A percentile compares a stretch with the other conserved stretches of the same genome.
phyloP scores from a whole-genome alignment of 2,329 filamentous ascomycete genomes.

The Botryosphaeria dothidea region DNA sequence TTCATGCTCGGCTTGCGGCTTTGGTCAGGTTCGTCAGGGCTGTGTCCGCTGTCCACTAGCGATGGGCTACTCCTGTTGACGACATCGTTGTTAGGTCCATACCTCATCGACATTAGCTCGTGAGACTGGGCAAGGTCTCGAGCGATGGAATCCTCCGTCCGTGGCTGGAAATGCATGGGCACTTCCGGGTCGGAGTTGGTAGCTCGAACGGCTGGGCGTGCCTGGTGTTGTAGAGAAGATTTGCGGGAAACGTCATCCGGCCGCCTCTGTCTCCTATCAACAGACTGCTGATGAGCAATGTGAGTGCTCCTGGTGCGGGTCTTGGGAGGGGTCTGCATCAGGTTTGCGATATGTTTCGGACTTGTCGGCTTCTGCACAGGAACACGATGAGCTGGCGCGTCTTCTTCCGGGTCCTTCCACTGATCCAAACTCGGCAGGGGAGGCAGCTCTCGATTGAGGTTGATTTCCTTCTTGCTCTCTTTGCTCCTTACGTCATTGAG shows the following conservation, averaged over 20 bases:
- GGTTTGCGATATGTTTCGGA: conserved; percentile 21
- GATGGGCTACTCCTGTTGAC: conserved; percentile 21
- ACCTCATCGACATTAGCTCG: conserved; percentile 29
- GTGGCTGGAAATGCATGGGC: not conserved
- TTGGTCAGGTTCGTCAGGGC: conserved; percentile 20
- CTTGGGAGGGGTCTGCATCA: conserved; percentile 21
- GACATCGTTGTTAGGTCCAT: conserved; percentile 27
- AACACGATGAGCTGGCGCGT: conserved; percentile 20
- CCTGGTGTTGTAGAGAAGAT: not conserved
- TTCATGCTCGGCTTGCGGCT: conserved; percentile 25
- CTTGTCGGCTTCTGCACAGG: conserved; percentile 5
- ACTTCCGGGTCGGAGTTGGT: not conserved
- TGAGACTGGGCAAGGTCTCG: conserved; percentile 7
- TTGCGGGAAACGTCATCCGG: not conserved
- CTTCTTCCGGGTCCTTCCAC: conserved; percentile 29
- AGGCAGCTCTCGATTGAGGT: conserved; percentile 50
- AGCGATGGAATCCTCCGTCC: not conserved
- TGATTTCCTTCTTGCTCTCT: conserved; percentile 36
- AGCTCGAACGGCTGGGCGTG: not conserved
- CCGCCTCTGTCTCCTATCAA: conserved; percentile 1
- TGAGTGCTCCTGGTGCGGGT: not conserved
- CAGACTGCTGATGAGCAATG: conserved; percentile 7
- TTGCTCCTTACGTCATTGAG: conserved; percentile 25
- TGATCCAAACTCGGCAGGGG: conserved; percentile 49
- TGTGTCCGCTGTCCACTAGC: conserved; percentile 18